These are phyloP conservation scores for Calonectria montana DNA, from an alignment of 2,329 filamentous ascomycete genomes.

Conservation along the genomic window DNA sequence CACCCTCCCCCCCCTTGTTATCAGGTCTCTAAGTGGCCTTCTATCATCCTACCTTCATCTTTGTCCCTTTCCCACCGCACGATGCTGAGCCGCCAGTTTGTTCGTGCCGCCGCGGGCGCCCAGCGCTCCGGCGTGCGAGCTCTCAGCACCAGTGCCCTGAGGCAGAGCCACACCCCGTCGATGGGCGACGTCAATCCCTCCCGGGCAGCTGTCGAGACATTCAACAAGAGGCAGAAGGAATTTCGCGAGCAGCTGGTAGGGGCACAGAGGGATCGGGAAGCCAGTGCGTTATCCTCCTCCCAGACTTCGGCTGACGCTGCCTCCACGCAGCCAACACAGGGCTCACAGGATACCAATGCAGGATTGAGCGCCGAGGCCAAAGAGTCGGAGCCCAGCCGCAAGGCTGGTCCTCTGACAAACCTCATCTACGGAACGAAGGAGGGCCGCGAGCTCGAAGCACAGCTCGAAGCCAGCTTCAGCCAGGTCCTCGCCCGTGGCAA, in stretches of 20 bases:
- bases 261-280: slow-evolving; percentile 84
- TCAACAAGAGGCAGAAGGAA: slow-evolving; percentile 85
- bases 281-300: slow-evolving; percentile 73
- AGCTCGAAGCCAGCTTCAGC: slow-evolving; percentile 96
- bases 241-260: slow-evolving; percentile 86
- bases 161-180: slow-evolving; percentile 70
- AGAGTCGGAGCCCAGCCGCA: slow-evolving; percentile 70
- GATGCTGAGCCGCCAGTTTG: slow-evolving; percentile 65
- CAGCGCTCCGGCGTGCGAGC: slow-evolving; percentile 64
- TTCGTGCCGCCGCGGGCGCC: slow-evolving; percentile 56
- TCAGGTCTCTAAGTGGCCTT: slow-evolving; percentile 4
- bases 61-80: slow-evolving; percentile 40
- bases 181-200: slow-evolving; percentile 82
- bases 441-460: slow-evolving; percentile 91
- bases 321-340: slow-evolving; percentile 54
- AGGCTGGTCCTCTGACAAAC: slow-evolving; percentile 80
- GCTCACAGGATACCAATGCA: slow-evolving; percentile 51
- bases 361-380: slow-evolving; percentile 64
- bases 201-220: slow-evolving; percentile 76
- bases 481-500: slow-evolving; percentile 95
- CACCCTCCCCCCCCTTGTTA: slow-evolving; percentile 27
- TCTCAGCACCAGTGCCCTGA: slow-evolving; percentile 66
- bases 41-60: slow-evolving; percentile 24
- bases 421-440: slow-evolving; percentile 98
- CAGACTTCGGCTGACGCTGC: slow-evolving; percentile 56